Conservation (phyloP, 768 basidiomycete species). For the Suillus occidentalis region DNA sequence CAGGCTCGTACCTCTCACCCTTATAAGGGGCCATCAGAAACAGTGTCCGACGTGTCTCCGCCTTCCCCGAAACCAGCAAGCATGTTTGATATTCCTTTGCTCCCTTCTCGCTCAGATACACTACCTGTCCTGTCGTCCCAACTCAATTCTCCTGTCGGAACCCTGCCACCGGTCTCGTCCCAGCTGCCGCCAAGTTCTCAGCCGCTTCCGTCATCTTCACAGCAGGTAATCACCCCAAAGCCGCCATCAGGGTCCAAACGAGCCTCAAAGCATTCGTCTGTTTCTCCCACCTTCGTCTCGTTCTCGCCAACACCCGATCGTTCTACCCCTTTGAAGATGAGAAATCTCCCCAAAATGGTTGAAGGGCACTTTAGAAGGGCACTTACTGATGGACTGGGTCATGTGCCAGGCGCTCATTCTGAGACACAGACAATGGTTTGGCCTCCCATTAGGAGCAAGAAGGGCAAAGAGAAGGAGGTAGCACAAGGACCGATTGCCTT, state of each 20-base stretch:
- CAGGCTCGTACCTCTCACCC: neutral
- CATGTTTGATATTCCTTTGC: neutral
- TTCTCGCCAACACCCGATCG: neutral
- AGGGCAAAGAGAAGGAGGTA: neutral
- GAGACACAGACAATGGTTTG: neutral
- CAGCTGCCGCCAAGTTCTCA: neutral
- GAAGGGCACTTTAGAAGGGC: neutral
- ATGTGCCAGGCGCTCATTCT: neutral
- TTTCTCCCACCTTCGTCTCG: neutral
- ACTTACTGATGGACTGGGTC: neutral
- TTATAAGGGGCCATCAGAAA: neutral
- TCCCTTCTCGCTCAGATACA: neutral
- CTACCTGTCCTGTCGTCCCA: conserved; percentile 7
- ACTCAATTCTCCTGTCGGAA: neutral
- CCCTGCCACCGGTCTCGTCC: neutral
- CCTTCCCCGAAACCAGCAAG: neutral
- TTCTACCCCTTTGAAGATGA: neutral
- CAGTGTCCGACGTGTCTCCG: neutral
- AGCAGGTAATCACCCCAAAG: neutral
- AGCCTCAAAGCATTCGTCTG: neutral
- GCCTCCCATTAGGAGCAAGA: neutral
- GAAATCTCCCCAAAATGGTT: neutral
- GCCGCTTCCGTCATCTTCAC: neutral
- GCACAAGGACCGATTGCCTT: neutral
- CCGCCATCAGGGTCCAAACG: neutral